Evolutionary conservation across 495 filamentous ascomycete species (phyloP), one percentile per base, ranked within the genome.

Genomic region (Pseudoneurospora amorphoporcata): DNA sequence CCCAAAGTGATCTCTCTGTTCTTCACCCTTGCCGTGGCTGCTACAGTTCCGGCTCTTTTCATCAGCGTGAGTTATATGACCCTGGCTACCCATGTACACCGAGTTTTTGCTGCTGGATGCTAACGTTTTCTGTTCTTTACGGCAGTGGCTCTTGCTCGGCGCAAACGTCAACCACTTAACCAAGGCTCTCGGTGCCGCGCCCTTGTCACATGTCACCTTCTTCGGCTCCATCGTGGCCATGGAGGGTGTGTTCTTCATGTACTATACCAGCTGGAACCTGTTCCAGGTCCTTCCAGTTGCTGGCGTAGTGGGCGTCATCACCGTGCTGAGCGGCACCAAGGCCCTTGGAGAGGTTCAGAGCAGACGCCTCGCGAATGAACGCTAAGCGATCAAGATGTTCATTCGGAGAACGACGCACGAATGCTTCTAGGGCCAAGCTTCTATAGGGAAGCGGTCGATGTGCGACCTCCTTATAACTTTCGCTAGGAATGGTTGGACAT

Each of bases 301-400:
- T 74, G 87, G 85, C 41, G 83, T 87, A 53, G 87, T 92, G 69
- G 90, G 90, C 29, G 81, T 85, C 61, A 88, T 94, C 70, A 88
- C 92, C 32, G 94, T 96, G 77, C 81, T 98, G 53, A 97, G 93
- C 80, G 96, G 95, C 71, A 94, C 91, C 77, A 91, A 95, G 80
- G 96, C 95, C 32, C 84, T 99, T 76, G 90, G 92, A 58, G 95
- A 99, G 83, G 95, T 98, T 38, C 95, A 97, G 83, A 90, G 89
- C 74, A 86, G 95, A 69, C 87, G 95, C 58, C 83, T 98, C 76
- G 90, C 90, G 40, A 93, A 94, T 17, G 87, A 94, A 78, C 86
- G 94, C 69, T 80, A 70, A 80, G 40, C 53, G 6, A 17, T 23
- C 1, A 35, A 17, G 29, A 17, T 65, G 53, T 35, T 3, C 29